These are phyloP conservation scores for Wickerhamiella allomyrinae DNA, from an alignment of 805 yeast species.

Conservation along the genomic window DNA sequence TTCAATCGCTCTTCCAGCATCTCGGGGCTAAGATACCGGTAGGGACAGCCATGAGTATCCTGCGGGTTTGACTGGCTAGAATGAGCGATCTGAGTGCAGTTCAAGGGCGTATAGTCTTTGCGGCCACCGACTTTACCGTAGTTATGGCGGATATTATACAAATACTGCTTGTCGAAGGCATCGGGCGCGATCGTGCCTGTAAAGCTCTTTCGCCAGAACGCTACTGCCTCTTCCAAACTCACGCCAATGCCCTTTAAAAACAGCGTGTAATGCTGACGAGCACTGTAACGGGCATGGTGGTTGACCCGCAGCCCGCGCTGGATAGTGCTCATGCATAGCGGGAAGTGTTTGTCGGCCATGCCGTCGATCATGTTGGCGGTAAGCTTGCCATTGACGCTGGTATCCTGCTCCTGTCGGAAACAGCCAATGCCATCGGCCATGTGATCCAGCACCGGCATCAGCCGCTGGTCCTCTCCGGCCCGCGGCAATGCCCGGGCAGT, in stretches of 20 bases:
- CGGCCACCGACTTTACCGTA: constrained; percentile 90
- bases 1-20: constrained; percentile 41
- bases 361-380: constrained; percentile 23
- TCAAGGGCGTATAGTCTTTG: constrained; percentile 73
- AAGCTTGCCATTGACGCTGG: constrained; percentile 22
- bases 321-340: constrained; percentile 63
- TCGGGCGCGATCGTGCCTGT: constrained; percentile 41
- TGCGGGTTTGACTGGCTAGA: constrained; percentile 34
- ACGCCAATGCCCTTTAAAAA: constrained; percentile 87
- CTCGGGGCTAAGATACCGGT: constrained; percentile 59
- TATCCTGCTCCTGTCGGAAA: constrained; percentile 26
- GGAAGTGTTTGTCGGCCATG: constrained; percentile 51
- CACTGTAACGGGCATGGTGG: constrained; percentile 68
- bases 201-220: constrained; percentile 71
- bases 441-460: constrained; percentile 71
- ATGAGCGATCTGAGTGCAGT: constrained; percentile 61
- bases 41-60: constrained; percentile 90
- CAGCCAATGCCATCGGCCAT: constrained; percentile 31
- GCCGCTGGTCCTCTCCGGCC: constrained; percentile 80
- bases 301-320: constrained; percentile 44
- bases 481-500: constrained; percentile 72
- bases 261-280: constrained; percentile 71
- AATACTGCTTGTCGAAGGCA: constrained; percentile 74
- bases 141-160: constrained; percentile 73
- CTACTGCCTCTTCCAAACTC: constrained; percentile 71